phyloP scores from a whole-genome alignment of 768 basidiomycete species.

The Clavaria fumosa region DNA sequence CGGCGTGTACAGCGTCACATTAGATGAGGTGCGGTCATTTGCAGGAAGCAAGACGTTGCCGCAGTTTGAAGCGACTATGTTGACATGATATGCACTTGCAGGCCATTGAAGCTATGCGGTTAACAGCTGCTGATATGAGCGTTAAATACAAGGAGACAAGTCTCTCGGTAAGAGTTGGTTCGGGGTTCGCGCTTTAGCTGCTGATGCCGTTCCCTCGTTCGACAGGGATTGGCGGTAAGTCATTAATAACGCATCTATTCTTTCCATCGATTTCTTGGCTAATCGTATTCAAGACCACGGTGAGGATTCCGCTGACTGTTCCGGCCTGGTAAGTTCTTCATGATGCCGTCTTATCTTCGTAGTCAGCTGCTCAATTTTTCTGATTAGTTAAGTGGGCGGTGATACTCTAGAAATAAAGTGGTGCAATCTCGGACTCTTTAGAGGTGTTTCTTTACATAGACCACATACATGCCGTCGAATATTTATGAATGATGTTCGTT shows the following conservation, averaged over 20 bases:
- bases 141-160: constrained; percentile 93
- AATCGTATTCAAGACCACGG: constrained; percentile 9
- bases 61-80: no score
- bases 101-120: constrained; percentile 90
- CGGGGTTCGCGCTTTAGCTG: neutral
- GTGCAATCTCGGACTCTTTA: no score
- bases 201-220: neutral
- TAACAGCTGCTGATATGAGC: constrained; percentile 91
- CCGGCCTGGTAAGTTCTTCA: constrained; percentile 9
- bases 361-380: no score
- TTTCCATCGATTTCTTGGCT: neutral
- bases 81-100: no score
- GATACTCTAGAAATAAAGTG: no score
- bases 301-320: constrained; percentile 11
- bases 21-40: no score
- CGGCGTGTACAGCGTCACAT: constrained; percentile 70
- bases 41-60: no score
- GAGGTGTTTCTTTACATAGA: no score
- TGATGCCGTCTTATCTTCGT: neutral
- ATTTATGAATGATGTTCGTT: no score
- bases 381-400: no score
- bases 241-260: neutral
- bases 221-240: constrained; percentile 45
- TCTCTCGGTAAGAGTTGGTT: constrained; percentile 46
- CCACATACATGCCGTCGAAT: no score